phyloP scores from a whole-genome alignment of 441 rosid genomes.

The Eutrema salsugineum region DNA sequence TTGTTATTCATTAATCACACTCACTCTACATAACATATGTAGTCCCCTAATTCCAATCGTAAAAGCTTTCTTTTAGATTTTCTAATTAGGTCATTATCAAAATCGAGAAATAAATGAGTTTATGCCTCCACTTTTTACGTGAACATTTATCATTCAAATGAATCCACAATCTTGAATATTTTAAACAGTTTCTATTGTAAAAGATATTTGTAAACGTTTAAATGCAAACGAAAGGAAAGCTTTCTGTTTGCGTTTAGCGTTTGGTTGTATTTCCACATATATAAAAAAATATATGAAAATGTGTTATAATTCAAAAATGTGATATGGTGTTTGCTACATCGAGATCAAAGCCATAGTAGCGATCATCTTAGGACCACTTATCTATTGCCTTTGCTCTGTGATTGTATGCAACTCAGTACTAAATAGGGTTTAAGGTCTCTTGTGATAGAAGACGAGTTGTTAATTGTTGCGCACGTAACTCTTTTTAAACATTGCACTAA shows the following conservation, averaged over 20 bases:
- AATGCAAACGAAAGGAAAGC: no score
- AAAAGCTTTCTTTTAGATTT: not conserved
- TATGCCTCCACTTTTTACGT: not conserved
- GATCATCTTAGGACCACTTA: not conserved
- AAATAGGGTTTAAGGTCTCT: not conserved
- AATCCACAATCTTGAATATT: not conserved
- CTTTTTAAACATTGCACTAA: not conserved
- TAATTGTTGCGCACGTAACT: slow-evolving; percentile 6
- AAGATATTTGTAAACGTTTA: no score
- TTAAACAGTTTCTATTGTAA: not conserved
- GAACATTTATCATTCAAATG: not conserved
- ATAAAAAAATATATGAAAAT: not conserved
- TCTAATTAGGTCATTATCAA: not conserved
- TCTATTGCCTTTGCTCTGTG: not conserved
- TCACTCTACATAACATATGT: slow-evolving; percentile 2
- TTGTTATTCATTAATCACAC: slow-evolving; percentile 21
- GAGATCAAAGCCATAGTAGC: not conserved
- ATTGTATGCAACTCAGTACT: not conserved
- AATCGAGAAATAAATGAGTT: not conserved
- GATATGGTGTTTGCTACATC: not conserved
- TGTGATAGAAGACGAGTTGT: not conserved
- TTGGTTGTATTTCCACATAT: no score
- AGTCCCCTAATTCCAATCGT: not conserved
- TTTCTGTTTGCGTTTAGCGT: no score
- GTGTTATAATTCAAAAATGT: not conserved